A percentile compares a stretch with the other conserved stretches of the same genome.
Conservation (phyloP, 306 rosid species). For the Gillenia trifoliata region DNA sequence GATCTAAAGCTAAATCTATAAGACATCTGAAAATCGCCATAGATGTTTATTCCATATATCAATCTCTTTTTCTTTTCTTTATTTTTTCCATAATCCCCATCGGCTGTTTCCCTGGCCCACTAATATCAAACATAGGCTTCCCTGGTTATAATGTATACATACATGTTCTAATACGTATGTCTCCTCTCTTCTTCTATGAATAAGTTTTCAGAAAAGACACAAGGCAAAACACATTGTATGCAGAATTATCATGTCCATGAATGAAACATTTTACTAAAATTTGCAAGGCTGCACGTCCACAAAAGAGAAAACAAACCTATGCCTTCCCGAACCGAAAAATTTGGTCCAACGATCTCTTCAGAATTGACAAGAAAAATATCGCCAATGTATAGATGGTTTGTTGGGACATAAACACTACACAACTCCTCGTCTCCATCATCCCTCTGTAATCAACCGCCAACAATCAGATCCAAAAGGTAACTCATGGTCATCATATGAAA, state of each 20-base stretch:
- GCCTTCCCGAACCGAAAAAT: slow-evolving; percentile 89
- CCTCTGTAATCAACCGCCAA: slow-evolving; percentile 38
- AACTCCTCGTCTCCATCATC: slow-evolving; percentile 84
- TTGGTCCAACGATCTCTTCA: slow-evolving; percentile 76
- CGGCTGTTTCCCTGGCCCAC: too few species aligned
- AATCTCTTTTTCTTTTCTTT: too few species aligned
- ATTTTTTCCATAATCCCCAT: too few species aligned
- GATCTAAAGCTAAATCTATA: too few species aligned
- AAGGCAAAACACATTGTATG: not conserved
- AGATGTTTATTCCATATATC: too few species aligned
- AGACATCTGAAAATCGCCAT: too few species aligned
- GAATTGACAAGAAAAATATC: slow-evolving; percentile 75
- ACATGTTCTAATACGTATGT: too few species aligned
- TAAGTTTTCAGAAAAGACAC: not conserved
- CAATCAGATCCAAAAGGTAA: slow-evolving; percentile 1
- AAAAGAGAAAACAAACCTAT: slow-evolving; percentile 52
- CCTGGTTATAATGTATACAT: not conserved
- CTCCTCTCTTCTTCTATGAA: not conserved
- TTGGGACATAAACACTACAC: slow-evolving; percentile 93
- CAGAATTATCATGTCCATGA: not conserved
- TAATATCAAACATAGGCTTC: not conserved
- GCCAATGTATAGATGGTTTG: slow-evolving; percentile 86
- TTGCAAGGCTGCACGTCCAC: too few species aligned
- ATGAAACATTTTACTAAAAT: not conserved
- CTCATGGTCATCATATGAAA: not conserved